phyloP scores from a whole-genome alignment of 2,329 filamentous ascomycete species.

The Fusarium buxicola region DNA sequence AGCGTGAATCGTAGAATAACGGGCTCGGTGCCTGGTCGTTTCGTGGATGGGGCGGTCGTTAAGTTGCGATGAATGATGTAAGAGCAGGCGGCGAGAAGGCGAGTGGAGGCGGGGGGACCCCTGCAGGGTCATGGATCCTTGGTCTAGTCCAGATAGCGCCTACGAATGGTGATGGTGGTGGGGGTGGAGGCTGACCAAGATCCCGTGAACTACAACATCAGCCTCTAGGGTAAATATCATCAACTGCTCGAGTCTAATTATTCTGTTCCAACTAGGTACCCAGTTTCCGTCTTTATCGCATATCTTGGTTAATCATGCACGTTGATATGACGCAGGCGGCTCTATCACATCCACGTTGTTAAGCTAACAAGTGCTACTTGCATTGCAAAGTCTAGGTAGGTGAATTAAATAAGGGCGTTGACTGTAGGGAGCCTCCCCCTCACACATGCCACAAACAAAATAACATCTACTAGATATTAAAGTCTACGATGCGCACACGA shows the following conservation, averaged over 20 bases:
- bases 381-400: too few species aligned
- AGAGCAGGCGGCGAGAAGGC: conserved; percentile 22
- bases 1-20: background rate
- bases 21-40: conserved; percentile 10
- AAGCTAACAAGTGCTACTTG: too few species aligned
- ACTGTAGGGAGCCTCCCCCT: too few species aligned
- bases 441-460: too few species aligned
- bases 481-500: background rate
- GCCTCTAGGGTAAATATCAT: conserved; percentile 24
- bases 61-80: conserved; percentile 35
- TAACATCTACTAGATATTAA: background rate
- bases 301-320: too few species aligned
- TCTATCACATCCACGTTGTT: too few species aligned
- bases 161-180: conserved; percentile 18
- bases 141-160: too few species aligned
- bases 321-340: too few species aligned
- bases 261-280: too few species aligned
- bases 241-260: too few species aligned
- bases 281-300: too few species aligned
- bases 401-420: too few species aligned
- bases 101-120: conserved; percentile 17
- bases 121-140: conserved; percentile 24
- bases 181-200: conserved; percentile 15
- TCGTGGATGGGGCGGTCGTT: conserved; percentile 19
- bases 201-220: conserved; percentile 13